phyloP scores from a whole-genome alignment of 2,329 filamentous ascomycete genomes.

The Nannizziopsis arthrosporioides region DNA sequence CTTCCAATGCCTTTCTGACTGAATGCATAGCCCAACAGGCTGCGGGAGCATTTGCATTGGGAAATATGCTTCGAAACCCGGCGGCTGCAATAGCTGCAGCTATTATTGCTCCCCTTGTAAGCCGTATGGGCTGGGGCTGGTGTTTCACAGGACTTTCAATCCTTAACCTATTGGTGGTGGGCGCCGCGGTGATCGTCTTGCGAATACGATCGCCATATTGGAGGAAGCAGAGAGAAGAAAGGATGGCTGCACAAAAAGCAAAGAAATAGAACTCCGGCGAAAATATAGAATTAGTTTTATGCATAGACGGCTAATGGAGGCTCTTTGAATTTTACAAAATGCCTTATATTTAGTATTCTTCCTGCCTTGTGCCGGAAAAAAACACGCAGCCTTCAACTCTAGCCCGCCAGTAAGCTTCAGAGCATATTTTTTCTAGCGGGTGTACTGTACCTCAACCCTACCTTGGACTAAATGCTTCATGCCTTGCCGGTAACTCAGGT shows the following conservation, averaged over 20 bases:
- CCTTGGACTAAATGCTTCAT: too few species aligned
- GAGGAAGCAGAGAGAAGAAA: neutral
- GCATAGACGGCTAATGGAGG: too few species aligned
- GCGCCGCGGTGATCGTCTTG: neutral
- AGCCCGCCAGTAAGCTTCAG: too few species aligned
- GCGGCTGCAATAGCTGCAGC: neutral
- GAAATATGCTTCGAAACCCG: neutral
- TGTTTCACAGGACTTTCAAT: neutral
- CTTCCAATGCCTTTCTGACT: neutral
- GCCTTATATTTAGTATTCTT: too few species aligned
- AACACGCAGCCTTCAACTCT: too few species aligned
- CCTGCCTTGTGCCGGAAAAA: too few species aligned
- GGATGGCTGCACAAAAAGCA: neutral
- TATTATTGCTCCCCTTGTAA: neutral
- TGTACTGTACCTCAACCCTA: too few species aligned
- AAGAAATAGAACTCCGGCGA: neutral
- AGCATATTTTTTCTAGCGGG: too few species aligned
- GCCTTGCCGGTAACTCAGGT: too few species aligned
- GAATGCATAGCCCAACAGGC: neutral
- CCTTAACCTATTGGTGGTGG: neutral
- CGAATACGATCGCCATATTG: neutral
- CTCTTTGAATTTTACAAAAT: too few species aligned
- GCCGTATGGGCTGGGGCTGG: constrained; percentile 2
- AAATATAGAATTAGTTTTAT: too few species aligned
- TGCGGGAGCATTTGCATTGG: neutral